Percentiles rank a stretch among this genome's conserved stretches.
Evolutionary conservation across 139 green algal genomes (phyloP).

Genomic region (Micromonas pusilla): DNA sequence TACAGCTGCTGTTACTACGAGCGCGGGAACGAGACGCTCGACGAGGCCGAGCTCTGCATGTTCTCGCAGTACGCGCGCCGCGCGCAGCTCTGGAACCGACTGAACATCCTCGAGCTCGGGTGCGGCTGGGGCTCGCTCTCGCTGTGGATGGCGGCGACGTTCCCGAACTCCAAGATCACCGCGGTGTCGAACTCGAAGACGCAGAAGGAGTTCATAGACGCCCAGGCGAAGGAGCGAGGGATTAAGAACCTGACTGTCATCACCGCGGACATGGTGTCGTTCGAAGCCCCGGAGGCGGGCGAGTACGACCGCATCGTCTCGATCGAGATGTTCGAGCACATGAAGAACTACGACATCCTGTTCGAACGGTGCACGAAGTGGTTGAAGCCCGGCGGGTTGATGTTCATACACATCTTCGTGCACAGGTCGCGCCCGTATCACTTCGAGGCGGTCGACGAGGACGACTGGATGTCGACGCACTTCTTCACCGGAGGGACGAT

Average conservation of each 20-base stretch:
- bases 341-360: slow-evolving; percentile 75
- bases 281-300: slow-evolving; percentile 36
- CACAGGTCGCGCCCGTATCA: slow-evolving; percentile 77
- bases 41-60: slow-evolving; percentile 86
- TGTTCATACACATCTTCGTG: slow-evolving; percentile 93
- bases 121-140: slow-evolving; percentile 90
- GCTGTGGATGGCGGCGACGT: slow-evolving; percentile 70
- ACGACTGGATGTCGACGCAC: slow-evolving; percentile 92
- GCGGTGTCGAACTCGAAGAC: slow-evolving; percentile 80
- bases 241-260: slow-evolving; percentile 80
- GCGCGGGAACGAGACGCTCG: slow-evolving; percentile 41
- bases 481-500: slow-evolving; percentile 96
- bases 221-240: slow-evolving; percentile 45
- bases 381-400: slow-evolving; percentile 64
- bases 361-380: slow-evolving; percentile 60
- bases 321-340: slow-evolving; percentile 98
- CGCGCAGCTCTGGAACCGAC: slow-evolving; percentile 66
- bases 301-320: slow-evolving; percentile 81
- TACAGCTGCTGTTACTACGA: slow-evolving; percentile 82
- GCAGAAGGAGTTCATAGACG: slow-evolving; percentile 71
- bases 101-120: slow-evolving; percentile 86
- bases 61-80: slow-evolving; percentile 73
- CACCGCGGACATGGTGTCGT: slow-evolving; percentile 68
- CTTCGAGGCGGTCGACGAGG: slow-evolving; percentile 64
- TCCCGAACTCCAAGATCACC: slow-evolving; percentile 56